Evolutionary conservation across 495 filamentous ascomycete genomes (phyloP), one percentile per base, ranked within the genome.

Genomic region (Tuber magnatum): DNA sequence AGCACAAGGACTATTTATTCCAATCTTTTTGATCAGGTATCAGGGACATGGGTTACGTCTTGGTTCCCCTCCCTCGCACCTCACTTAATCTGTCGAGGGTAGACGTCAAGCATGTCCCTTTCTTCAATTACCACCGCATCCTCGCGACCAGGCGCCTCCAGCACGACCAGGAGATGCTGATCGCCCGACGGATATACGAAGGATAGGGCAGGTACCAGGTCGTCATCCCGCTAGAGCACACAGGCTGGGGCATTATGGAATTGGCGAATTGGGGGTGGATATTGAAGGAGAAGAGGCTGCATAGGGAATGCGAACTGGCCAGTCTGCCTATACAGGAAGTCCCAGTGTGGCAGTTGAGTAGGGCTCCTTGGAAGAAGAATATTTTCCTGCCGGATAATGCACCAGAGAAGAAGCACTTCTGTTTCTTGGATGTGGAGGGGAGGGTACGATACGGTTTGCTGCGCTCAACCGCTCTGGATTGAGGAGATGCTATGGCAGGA

Each of bases 331-430:
- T 81, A 44, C 92, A 88, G 0, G 88, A 89, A 80, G 90, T 99
- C 5, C 87, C 86, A 12, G 89, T 98, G 3, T 89, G 96, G 82
- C 95, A 95, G 6, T 82, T 99, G 82, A 83, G 98, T 81, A 84
- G 95, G 72, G 89, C 94, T 85, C 94, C 96, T 43, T 96, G 92
- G 90, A 92, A 93, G 87, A 96, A 96, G 88, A 99, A 99, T 82
- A 91, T 94, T 87, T 99, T 99, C 81, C 98, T 95, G 74, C 95
- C 95, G 0, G 90, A 90, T 0, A 99, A 97, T 80, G 85, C 88
- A 75, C 94, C 94, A 0, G 90, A 94, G 76, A 88, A 87, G 75
- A 89, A 89, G 72, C 91, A 92, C 84, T 99, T 95, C 81, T 95
- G 97, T 84, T 99, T 98, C 78, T 94, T 95, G 1, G 96, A 97